Evolutionary conservation across 2,329 filamentous ascomycete genomes (phyloP), one percentile per base, ranked within the genome.

Genomic region (Arachnomyces sp.): DNA sequence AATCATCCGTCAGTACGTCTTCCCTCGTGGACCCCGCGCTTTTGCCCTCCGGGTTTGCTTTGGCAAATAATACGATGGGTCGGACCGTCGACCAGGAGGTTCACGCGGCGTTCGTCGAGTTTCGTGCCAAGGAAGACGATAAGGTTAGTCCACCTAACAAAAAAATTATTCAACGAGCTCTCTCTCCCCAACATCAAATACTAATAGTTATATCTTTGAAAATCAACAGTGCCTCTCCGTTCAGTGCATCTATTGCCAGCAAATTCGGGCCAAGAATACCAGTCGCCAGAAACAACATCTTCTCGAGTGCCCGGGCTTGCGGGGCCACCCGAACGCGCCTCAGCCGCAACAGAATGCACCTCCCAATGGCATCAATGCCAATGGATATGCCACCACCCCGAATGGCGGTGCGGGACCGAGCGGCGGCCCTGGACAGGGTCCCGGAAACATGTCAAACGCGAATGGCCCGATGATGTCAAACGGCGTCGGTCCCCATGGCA

Each of bases 241-340:
- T 15, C 69, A 72, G 59, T 72, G 69, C 55, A 71, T 72, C 57
- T 72, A 72, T 52, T 72, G 69, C 46, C 68, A 72, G 52, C 68
- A 71, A 54, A 71, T 71, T 43, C 65, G 69, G 45, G 69, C 69
- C 53, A 72, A 72, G 60, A 72, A 72, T 50, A 72, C 69, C 41
- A 70, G 66, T 44, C 67, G 69, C 45, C 69, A 72, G 58, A 72
- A 72, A 53, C 66, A 71, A 51, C 69, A 72, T 51, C 56, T 72
- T 13, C 67, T 70, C 42, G 68, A 71, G 51, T 72, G 69, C 49
- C 68, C 67, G 36, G 67, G 66, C 43, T 57, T 70, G 28, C 65
- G 66, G 39, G 67, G 67, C 42, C 66, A 69, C 48, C 57, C 62
- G 40, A 65, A 65, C 49, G 60, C 62, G 38, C 60, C 65, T 40